Evolutionary conservation across 176 grass and related monocot species (phyloP).

Genomic region (Ensete ventricosum): DNA sequence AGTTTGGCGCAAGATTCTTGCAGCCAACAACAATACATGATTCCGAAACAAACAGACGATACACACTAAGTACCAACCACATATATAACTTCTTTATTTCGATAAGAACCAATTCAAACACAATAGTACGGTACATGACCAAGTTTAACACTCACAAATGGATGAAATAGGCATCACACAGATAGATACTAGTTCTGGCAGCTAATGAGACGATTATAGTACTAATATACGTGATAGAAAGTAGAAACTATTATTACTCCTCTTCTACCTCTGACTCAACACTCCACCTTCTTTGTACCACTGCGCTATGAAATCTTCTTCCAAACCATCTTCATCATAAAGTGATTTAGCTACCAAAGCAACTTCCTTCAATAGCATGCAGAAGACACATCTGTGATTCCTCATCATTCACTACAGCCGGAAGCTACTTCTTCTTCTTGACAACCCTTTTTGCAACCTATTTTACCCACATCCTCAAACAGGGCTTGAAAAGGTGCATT

Average conservation of each 20-base stretch:
- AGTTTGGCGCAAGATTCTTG: not conserved
- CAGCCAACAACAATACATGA: not conserved
- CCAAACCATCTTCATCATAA: conserved; percentile 57
- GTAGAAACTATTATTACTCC: conserved; percentile 18
- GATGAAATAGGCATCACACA: not conserved
- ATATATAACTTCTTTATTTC: not conserved
- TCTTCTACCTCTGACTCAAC: conserved; percentile 55
- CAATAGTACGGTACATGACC: not conserved
- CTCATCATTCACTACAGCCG: conserved; percentile 35
- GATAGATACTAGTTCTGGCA: not conserved
- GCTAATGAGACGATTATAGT: not conserved
- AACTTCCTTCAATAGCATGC: conserved; percentile 66
- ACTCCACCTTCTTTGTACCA: conserved; percentile 52
- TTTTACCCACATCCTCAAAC: conserved; percentile 44
- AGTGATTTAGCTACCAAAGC: conserved; percentile 50
- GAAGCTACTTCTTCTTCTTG: conserved; percentile 57
- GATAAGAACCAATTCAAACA: not conserved
- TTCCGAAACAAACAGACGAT: not conserved
- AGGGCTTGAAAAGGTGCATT: conserved; percentile 51
- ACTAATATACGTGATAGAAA: no score
- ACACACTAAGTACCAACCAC: not conserved
- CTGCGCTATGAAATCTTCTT: conserved; percentile 53
- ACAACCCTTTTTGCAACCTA: conserved; percentile 55
- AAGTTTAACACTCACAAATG: not conserved
- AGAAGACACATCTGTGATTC: conserved; percentile 39